phyloP scores from a whole-genome alignment of 1,284 basidiomycete species.

The Bjerkandera adusta region DNA sequence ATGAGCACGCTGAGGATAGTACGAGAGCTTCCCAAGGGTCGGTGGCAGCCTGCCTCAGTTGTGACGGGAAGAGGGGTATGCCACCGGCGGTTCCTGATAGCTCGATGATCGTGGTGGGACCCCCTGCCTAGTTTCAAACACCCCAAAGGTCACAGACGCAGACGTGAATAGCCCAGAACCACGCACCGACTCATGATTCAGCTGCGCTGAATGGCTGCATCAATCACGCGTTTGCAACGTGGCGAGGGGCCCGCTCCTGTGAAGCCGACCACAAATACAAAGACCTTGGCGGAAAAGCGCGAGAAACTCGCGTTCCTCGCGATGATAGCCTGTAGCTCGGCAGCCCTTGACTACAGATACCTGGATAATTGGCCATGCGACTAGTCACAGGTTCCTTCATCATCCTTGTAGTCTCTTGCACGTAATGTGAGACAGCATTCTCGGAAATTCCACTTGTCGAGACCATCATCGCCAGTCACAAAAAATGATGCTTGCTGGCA shows the following conservation, averaged over 20 bases:
- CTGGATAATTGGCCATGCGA: slow-evolving; percentile 2
- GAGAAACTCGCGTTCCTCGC: too few relatives aligned
- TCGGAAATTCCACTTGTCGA: too few relatives aligned
- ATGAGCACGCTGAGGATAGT: slow-evolving; percentile 1
- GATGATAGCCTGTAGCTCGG: neutral
- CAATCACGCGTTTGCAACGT: slow-evolving; percentile 20
- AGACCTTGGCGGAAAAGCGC: too few relatives aligned
- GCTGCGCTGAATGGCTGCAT: slow-evolving; percentile 14
- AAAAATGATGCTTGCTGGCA: too few relatives aligned
- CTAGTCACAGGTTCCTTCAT: slow-evolving; percentile 4
- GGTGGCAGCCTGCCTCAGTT: neutral
- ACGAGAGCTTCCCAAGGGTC: neutral
- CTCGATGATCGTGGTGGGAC: slow-evolving; percentile 9
- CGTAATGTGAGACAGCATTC: too few relatives aligned
- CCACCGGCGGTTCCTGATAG: slow-evolving; percentile 13
- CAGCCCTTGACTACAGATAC: neutral
- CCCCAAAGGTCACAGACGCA: neutral
- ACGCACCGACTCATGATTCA: slow-evolving; percentile 13
- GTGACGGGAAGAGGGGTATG: neutral
- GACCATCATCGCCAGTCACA: too few relatives aligned
- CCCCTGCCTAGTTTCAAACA: neutral
- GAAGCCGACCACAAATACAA: slow-evolving; percentile 10
- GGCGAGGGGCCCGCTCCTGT: slow-evolving; percentile 3
- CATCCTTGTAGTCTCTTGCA: too few relatives aligned
- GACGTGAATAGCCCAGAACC: slow-evolving; percentile 10